Evolutionary conservation across 2,329 filamentous ascomycete species (phyloP).

Genomic region (Pseudonectria buxi): DNA sequence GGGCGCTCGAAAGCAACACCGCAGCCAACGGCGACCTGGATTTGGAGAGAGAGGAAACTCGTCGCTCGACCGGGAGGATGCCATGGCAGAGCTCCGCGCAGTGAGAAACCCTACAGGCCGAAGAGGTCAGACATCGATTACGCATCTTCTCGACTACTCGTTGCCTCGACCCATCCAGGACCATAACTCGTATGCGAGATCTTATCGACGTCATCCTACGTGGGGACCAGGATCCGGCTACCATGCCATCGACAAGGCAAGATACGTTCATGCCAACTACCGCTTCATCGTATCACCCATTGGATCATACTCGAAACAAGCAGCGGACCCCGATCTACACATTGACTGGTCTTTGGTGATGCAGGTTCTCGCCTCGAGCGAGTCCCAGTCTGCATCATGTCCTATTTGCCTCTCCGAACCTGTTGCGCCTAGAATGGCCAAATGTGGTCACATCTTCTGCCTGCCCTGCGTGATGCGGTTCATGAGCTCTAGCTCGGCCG

Average conservation of each 20-base stretch:
- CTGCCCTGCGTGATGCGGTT: slow-evolving; percentile 88
- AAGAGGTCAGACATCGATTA: slow-evolving; percentile 93
- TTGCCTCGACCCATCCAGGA: slow-evolving; percentile 65
- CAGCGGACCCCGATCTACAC: slow-evolving; percentile 78
- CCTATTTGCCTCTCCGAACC: slow-evolving; percentile 93
- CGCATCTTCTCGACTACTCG: slow-evolving; percentile 89
- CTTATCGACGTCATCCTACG: slow-evolving; percentile 63
- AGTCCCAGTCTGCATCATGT: slow-evolving; percentile 83
- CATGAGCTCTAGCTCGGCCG: slow-evolving; percentile 75
- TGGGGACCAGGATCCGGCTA: slow-evolving; percentile 87
- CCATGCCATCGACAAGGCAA: slow-evolving; percentile 84
- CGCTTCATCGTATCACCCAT: slow-evolving; percentile 87
- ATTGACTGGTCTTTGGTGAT: slow-evolving; percentile 87
- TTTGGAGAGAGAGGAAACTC: slow-evolving; percentile 28
- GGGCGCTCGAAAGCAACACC: slow-evolving; percentile 72
- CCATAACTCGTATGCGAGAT: slow-evolving; percentile 44
- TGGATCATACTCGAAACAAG: slow-evolving; percentile 72
- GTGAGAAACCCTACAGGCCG: slow-evolving; percentile 56
- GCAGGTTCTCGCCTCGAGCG: slow-evolving; percentile 82
- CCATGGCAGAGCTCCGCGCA: slow-evolving; percentile 69
- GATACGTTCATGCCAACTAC: slow-evolving; percentile 91
- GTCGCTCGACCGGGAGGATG: slow-evolving; percentile 69
- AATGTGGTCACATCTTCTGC: slow-evolving; percentile 95
- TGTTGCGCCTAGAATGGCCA: slow-evolving; percentile 92
- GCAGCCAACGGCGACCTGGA: slow-evolving; percentile 67